phyloP scores from a whole-genome alignment of 2,329 filamentous ascomycete species.

The Botrytis fabae region DNA sequence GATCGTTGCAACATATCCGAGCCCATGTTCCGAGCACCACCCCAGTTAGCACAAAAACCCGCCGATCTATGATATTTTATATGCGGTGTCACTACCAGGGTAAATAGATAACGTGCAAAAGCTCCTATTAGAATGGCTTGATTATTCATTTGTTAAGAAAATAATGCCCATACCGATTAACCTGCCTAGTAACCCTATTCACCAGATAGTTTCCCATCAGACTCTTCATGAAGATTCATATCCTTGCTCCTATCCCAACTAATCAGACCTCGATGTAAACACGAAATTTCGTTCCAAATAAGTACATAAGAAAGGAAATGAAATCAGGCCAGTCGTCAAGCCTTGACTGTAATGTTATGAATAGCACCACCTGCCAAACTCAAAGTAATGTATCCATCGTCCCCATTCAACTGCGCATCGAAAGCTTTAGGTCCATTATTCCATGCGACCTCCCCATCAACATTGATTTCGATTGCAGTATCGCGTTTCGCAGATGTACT shows the following conservation, averaged over 20 bases:
- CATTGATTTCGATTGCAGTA: slow-evolving; percentile 19
- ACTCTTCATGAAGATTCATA: too few species aligned
- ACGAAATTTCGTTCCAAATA: not conserved
- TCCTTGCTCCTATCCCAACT: too few species aligned
- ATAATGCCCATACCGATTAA: not conserved
- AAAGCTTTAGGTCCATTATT: not conserved
- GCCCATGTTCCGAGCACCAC: not conserved
- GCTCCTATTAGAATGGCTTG: not conserved
- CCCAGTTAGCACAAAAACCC: not conserved
- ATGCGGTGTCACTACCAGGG: not conserved
- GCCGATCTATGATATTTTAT: not conserved
- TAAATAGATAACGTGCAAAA: not conserved
- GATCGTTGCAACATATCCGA: not conserved
- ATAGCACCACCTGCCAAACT: slow-evolving; percentile 5
- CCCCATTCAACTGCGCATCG: not conserved
- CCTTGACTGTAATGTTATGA: slow-evolving; percentile 4
- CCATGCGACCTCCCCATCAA: slow-evolving; percentile 28
- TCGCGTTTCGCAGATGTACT: not conserved
- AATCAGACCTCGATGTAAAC: not conserved
- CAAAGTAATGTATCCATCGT: slow-evolving; percentile 24
- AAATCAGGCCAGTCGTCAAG: not conserved
- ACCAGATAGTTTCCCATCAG: not conserved
- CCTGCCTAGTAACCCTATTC: not conserved
- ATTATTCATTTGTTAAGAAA: not conserved
- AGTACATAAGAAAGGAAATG: not conserved